phyloP scores from a whole-genome alignment of 139 green algal species.

The Picochlorum costavermella region DNA sequence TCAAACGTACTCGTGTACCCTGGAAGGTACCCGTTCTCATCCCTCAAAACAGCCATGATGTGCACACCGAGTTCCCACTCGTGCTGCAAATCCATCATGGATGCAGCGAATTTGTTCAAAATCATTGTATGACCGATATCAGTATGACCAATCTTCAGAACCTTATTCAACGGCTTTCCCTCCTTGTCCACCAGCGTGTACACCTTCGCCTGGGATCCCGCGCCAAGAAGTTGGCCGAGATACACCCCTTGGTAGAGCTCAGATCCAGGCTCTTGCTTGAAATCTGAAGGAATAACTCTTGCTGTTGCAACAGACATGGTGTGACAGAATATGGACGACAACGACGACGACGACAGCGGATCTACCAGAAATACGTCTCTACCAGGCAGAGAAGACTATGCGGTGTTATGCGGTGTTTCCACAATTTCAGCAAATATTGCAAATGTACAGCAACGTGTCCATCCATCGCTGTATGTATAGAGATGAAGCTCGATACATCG shows the following conservation, averaged over 20 bases:
- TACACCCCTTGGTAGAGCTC: not conserved
- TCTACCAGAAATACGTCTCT: too few relatives aligned
- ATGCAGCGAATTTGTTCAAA: constrained; percentile 1
- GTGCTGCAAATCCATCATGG: constrained; percentile 4
- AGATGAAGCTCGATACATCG: too few relatives aligned
- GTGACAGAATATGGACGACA: not conserved
- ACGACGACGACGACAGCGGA: too few relatives aligned
- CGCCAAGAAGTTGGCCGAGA: constrained; percentile 9
- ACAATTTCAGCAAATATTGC: too few relatives aligned
- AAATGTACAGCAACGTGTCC: too few relatives aligned
- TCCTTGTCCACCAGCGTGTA: constrained; percentile 13
- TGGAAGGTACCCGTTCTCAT: constrained; percentile 12
- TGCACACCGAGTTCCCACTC: constrained; percentile 22
- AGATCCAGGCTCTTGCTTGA: not conserved
- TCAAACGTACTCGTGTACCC: constrained; percentile 20
- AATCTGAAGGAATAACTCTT: not conserved
- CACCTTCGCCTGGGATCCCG: constrained; percentile 20
- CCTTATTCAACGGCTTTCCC: constrained; percentile 17
- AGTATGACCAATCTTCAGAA: constrained; percentile 24
- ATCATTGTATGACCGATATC: constrained; percentile 15
- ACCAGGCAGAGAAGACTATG: too few relatives aligned
- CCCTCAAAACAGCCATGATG: constrained; percentile 10
- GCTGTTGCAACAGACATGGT: not conserved
- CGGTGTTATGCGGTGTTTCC: too few relatives aligned
- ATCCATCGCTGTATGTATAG: too few relatives aligned